Evolutionary conservation across 331 rosid species (phyloP), one percentile per base, ranked within the genome.

Genomic region (Stylosanthes scabra): DNA sequence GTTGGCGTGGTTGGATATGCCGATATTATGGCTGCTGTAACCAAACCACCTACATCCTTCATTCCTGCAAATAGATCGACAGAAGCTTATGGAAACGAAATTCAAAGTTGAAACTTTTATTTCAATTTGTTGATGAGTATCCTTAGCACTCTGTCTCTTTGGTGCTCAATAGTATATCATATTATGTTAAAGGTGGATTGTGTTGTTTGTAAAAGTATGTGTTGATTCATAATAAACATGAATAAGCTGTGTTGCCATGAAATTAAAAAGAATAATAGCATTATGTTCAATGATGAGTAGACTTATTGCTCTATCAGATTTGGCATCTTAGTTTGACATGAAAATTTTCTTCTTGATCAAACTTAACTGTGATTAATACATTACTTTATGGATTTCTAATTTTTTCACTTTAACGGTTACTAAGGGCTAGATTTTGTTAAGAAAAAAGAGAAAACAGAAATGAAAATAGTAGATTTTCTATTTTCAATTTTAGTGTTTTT

Each of bases 1-100:
- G 97, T 95, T 37, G 99, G 99, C n/a, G 92, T 95, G 34, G 88
- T 95, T 64, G 96, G 97, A 41, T 92, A 90, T 78, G 86, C 90
- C 4, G 99, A 95, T 62, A 90, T 95, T 70, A 69, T 95, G 84
- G 83, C 60, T 59, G 98, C 98, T 42, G 99, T 95, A 39, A 86
- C 93, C n/a, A 95, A 90, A 80, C 88, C 84, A 27, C 89, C 97
- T 5, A 25, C 85, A 9, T 25, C 77, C 52, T 29, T 75, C 51
- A 62, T 40, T 63, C 86, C 91, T 44, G 68, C 71, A 13, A 89
- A 80, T 71, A 86, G 86, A 63, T 75, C 88, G 6, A 7, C 75
- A 5, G 96, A 90, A 80, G 82, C 72, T 55, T 52, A 65, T 62
- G 84, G 84, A 52, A 78, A 76, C 64, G 96, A 89, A 42, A 79